phyloP scores from a whole-genome alignment of 495 filamentous ascomycete species.

The Sordaria brevicollis region DNA sequence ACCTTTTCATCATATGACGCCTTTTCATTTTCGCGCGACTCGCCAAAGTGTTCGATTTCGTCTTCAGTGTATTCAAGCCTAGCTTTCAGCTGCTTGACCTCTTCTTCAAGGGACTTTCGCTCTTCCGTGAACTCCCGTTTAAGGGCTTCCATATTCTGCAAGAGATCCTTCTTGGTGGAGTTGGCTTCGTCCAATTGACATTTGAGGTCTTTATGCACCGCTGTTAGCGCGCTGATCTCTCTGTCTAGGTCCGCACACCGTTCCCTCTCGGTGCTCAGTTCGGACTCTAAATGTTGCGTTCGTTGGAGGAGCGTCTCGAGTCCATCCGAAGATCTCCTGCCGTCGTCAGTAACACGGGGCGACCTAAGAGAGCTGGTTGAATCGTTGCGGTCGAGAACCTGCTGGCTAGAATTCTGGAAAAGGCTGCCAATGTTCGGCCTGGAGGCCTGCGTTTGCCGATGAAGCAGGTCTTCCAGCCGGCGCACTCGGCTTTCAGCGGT shows the following conservation, averaged over 20 bases:
- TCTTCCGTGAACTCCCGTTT: slow-evolving; percentile 82
- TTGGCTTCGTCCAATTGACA: slow-evolving; percentile 69
- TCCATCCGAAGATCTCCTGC: slow-evolving; percentile 25
- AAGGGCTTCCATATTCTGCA: slow-evolving; percentile 87
- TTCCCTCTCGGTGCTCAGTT: slow-evolving; percentile 52
- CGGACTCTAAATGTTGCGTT: slow-evolving; percentile 70
- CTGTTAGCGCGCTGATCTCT: slow-evolving; percentile 45
- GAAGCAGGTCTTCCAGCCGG: slow-evolving; percentile 85
- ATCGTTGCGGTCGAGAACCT: slow-evolving; percentile 27
- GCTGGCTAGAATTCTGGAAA: slow-evolving; percentile 40
- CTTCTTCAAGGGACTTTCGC: slow-evolving; percentile 65
- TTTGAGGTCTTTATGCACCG: slow-evolving; percentile 55
- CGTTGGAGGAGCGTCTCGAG: slow-evolving; percentile 37
- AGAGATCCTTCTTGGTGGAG: slow-evolving; percentile 86
- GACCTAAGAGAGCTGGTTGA: slow-evolving; percentile 33
- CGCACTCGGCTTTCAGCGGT: slow-evolving; percentile 85
- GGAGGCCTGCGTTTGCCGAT: slow-evolving; percentile 67
- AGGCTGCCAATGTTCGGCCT: slow-evolving; percentile 59
- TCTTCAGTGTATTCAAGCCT: slow-evolving; percentile 82
- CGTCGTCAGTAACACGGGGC: slow-evolving; percentile 24
- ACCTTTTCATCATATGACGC: slow-evolving; percentile 56
- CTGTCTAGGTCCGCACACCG: slow-evolving; percentile 44
- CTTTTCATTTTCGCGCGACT: slow-evolving; percentile 69
- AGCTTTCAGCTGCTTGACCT: slow-evolving; percentile 62
- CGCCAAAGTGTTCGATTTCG: slow-evolving; percentile 76